Conservation (phyloP, 306 rosid species). For the Bauhinia variegata region DNA sequence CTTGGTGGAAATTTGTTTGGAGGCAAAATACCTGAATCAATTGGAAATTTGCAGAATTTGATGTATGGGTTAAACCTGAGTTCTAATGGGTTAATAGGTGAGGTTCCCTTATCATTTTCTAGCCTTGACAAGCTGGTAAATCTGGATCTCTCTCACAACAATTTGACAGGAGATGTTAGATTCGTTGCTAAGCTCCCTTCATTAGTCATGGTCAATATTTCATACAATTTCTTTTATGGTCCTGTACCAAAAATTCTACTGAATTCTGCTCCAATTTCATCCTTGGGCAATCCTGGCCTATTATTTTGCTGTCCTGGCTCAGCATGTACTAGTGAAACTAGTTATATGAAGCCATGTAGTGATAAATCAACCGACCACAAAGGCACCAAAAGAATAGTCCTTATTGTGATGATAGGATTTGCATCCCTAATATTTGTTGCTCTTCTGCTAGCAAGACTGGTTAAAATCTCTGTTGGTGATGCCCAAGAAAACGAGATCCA, state of each 20-base stretch:
- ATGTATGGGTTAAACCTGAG: slow-evolving; percentile 52
- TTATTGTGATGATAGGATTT: slow-evolving; percentile 45
- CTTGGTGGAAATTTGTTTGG: slow-evolving; percentile 61
- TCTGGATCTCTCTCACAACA: slow-evolving; percentile 54
- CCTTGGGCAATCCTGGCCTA: slow-evolving; percentile 44
- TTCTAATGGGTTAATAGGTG: slow-evolving; percentile 49
- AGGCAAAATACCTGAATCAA: slow-evolving; percentile 49
- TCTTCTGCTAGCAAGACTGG: slow-evolving; percentile 17
- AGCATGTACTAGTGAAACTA: slow-evolving; percentile 27
- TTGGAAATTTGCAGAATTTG: slow-evolving; percentile 46
- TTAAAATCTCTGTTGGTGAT: slow-evolving; percentile 10
- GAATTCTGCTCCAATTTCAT: slow-evolving; percentile 43
- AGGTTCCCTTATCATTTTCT: slow-evolving; percentile 44
- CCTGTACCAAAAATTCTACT: slow-evolving; percentile 44
- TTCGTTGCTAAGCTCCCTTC: slow-evolving; percentile 38
- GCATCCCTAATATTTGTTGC: slow-evolving; percentile 37
- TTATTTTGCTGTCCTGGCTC: slow-evolving; percentile 38
- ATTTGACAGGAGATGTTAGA: slow-evolving; percentile 51
- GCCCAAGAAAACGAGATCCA: slow-evolving; percentile 31
- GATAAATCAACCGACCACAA: slow-evolving; percentile 27
- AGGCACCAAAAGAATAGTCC: slow-evolving; percentile 32
- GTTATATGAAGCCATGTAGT: slow-evolving; percentile 40
- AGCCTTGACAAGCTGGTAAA: slow-evolving; percentile 21
- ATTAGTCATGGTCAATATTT: slow-evolving; percentile 41
- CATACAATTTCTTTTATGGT: slow-evolving; percentile 54